These are phyloP conservation scores for Besnoitia besnoiti DNA, from an alignment of 169 alveolate species.

Conservation along the genomic window DNA sequence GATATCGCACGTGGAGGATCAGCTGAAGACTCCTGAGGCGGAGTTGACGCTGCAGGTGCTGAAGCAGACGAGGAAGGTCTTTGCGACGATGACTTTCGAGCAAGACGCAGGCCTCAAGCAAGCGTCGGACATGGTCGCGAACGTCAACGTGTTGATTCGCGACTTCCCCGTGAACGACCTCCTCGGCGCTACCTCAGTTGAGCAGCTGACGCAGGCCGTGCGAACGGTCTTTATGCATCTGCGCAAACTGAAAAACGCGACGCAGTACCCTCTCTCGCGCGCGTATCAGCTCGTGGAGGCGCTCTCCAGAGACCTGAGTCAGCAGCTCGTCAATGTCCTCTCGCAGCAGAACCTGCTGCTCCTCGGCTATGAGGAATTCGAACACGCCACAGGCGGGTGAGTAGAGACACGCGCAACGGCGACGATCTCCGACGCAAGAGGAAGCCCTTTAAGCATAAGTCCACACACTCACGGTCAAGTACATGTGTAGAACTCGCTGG, in stretches of 20 bases:
- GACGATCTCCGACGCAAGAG: too few species aligned
- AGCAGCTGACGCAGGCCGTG: constrained; percentile 88
- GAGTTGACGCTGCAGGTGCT: constrained; percentile 89
- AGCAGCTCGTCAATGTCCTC: constrained; percentile 82
- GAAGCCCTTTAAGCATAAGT: too few species aligned
- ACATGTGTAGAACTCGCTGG: too few species aligned
- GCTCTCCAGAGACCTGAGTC: constrained; percentile 89
- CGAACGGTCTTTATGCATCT: constrained; percentile 90
- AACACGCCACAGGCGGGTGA: constrained; percentile 56
- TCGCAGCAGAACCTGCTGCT: constrained; percentile 27
- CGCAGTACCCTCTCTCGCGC: constrained; percentile 89
- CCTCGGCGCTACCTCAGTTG: constrained; percentile 90
- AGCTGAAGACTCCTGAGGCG: constrained; percentile 81
- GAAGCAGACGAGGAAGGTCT: constrained; percentile 88
- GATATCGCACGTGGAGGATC: constrained; percentile 61
- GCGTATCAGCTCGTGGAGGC: constrained; percentile 92
- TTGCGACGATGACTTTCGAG: constrained; percentile 92
- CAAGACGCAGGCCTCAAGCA: constrained; percentile 94
- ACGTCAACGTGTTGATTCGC: constrained; percentile 89
- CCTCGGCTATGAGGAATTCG: constrained; percentile 47
- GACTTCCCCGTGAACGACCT: constrained; percentile 96
- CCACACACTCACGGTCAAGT: too few species aligned
- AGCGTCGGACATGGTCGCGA: constrained; percentile 88
- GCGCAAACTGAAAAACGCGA: constrained; percentile 88
- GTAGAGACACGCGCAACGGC: background rate